Conservation (phyloP, 352 stramenopile genomes). For the Phytophthora gonapodyides region DNA sequence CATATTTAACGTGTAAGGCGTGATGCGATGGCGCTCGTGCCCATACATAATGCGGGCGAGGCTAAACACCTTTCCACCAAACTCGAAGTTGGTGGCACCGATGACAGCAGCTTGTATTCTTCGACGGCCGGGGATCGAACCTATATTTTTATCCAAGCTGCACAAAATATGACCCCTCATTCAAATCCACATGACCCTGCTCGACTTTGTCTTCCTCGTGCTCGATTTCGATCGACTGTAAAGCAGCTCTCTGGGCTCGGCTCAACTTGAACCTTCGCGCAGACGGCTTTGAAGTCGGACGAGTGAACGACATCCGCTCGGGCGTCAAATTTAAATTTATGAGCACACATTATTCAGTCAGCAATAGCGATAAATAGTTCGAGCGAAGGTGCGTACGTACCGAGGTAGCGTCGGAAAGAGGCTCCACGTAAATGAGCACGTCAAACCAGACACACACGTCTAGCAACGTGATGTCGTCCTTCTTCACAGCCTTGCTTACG, state of each 20-base stretch:
- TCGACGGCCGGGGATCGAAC: not conserved
- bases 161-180: not conserved
- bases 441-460: conserved; percentile 11
- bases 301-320: conserved; percentile 3
- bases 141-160: not conserved
- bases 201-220: not conserved
- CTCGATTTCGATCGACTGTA: not conserved
- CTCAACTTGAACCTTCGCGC: conserved; percentile 2
- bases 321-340: not conserved
- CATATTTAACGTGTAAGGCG: conserved; percentile 4
- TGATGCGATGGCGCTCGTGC: conserved; percentile 2
- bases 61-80: conserved; percentile 11
- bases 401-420: not conserved
- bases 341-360: too few species aligned
- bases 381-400: not conserved
- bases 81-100: conserved; percentile 6
- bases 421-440: conserved; percentile 5
- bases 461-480: not conserved
- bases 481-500: conserved; percentile 12
- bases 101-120: not conserved
- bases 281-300: conserved; percentile 3
- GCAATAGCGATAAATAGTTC: not conserved
- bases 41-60: conserved; percentile 6
- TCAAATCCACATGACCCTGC: not conserved
- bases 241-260: not conserved